Base-by-base conservation (phyloP, 306 rosid genomes). In the Prunus davidiana region DNA sequence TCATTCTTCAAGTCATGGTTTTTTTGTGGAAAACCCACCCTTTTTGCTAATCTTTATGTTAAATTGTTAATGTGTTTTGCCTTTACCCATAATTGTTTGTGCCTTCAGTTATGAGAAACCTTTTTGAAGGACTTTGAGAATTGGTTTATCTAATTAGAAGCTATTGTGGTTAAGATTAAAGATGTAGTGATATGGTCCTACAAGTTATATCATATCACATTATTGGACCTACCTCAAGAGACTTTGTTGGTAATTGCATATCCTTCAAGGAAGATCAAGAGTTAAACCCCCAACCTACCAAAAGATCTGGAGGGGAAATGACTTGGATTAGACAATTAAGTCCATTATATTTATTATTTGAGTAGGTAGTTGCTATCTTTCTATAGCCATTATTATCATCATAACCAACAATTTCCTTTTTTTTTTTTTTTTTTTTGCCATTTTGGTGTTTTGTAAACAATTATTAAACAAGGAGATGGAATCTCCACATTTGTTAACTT, bases 151-250 rank as follows among this genome's bases (percentile, higher is more conserved):
- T 64, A 22, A 72, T 15, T 32, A 25, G 32, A 54, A 71, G 51
- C 64, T 20, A 54, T 4, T 3, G 8, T 15, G 15, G 15, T 11
- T 61, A 14, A 25, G 38, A 8, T 61, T 61, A 13, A 27, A 62
- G 38, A 25, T 56, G 5, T 2, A 34, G 20, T 34, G 75, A 71
- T 3, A 34, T 20, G 15, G 51, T 55, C 22, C 22, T 55, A 41
- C 66, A 6, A 1, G 2, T 72, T 18, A 3, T 12, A 49, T 30
- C 38, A 57, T n/a, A 41, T 76, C 55, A 49, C 57, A 41, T 66
- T 2, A 64, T 57, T 64, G 88, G 88, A 70, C 84, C 91, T 79
- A 84, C 88, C 67, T 76, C 12, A 67, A 2, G n/a, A n/a, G 58
- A 61, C 76, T 66, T 68, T 54, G 50, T 45, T 58, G 61, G 80